Conservation (phyloP, 1,284 basidiomycete species). For the Singerocomus rubriflavus region DNA sequence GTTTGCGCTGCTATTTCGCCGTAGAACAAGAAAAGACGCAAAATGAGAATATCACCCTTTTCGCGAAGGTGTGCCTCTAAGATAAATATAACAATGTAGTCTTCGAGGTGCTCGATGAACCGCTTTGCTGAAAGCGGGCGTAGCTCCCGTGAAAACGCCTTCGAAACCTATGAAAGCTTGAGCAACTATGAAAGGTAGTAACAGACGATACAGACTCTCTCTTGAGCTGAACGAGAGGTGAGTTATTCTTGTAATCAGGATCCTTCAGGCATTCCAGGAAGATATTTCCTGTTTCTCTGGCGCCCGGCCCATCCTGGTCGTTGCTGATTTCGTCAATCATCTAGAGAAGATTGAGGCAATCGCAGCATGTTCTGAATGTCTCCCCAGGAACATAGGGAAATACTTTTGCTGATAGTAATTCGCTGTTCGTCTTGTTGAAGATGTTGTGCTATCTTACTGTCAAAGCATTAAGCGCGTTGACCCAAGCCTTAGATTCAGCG, state of each 20-base stretch:
- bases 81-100: slow-evolving; percentile 56
- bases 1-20: slow-evolving; percentile 65
- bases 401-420: slow-evolving; percentile 59
- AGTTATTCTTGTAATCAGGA: slow-evolving; percentile 51
- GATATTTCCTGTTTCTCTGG: slow-evolving; percentile 50
- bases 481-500: slow-evolving; percentile 58
- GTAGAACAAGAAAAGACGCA: slow-evolving; percentile 50
- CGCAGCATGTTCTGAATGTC: slow-evolving; percentile 57
- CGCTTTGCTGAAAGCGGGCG: slow-evolving; percentile 43
- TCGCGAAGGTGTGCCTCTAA: slow-evolving; percentile 61
- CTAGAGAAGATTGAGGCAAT: slow-evolving; percentile 66
- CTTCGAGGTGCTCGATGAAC: slow-evolving; percentile 52
- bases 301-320: slow-evolving; percentile 57
- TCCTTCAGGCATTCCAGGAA: slow-evolving; percentile 54
- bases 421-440: slow-evolving; percentile 59
- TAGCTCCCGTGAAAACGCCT: slow-evolving; percentile 44
- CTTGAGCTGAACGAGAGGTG: slow-evolving; percentile 54
- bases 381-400: slow-evolving; percentile 60
- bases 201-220: slow-evolving; percentile 48
- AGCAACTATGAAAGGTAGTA: background rate
- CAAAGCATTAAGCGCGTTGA: slow-evolving; percentile 58
- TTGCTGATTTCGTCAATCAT: slow-evolving; percentile 70
- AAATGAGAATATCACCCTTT: slow-evolving; percentile 49
- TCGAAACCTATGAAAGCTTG: slow-evolving; percentile 44
- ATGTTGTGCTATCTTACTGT: slow-evolving; percentile 57